Evolutionary conservation across 1,284 basidiomycete genomes (phyloP), one percentile per base, ranked within the genome.

Genomic region (Rhodotorula mucilaginosa): DNA sequence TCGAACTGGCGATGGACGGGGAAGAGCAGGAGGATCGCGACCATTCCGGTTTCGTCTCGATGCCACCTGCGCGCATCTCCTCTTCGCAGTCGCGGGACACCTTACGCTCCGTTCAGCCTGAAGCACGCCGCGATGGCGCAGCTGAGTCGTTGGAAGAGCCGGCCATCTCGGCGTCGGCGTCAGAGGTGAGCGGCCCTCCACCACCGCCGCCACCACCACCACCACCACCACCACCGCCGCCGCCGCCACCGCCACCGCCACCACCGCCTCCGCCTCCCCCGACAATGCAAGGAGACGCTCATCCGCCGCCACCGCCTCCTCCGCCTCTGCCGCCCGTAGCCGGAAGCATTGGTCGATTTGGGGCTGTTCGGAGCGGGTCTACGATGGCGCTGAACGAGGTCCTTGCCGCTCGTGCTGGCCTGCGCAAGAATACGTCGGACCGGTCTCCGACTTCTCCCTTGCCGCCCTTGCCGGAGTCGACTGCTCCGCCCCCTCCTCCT

Each of bases 401-500:
- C 2, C 71, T 70, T 18, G 65, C 68, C 0, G 68, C 56, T 26
- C 58, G 58, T 23, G 62, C 68, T 12, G 58, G 56, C 10, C 63
- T 73, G 5, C 61, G 65, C 48, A 73, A 73, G 29, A 58, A 61
- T 21, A 39, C 59, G 1, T 58, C 58, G 29, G 16, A 69, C 60
- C 48, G 74, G 74, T 49, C 74, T 70, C 66, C 78, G 44, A 71
- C 79, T 87, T 18, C 54, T 26, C 12, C 29, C 13, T 15, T 26
- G n/a, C 54, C 54, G 54, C 26, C 8, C 12, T 52, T 26, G 54
- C 26, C 26, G 12, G 7, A 7, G 16, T 87, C 21, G 80, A 82
- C 74, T 0, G 23, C 47, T 13, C 56, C 21, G 15, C 70, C 73
- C 73, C 2, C 79, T 8, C 26, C 57, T 18, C 61, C 61, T 0